phyloP scores from a whole-genome alignment of 805 yeast genomes.

The Kazachstania taianensis region DNA sequence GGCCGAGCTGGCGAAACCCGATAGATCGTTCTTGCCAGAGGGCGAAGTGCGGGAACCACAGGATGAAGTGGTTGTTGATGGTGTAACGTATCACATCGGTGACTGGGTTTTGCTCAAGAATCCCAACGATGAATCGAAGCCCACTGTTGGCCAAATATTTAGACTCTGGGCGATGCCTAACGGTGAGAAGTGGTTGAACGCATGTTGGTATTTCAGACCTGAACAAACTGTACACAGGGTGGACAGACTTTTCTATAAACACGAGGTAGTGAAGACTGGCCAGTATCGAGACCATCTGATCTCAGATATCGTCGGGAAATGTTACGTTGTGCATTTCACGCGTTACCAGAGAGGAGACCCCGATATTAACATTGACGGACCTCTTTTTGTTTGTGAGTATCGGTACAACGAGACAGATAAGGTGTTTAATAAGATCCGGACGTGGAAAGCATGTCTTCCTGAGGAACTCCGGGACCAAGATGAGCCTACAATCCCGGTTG shows the following conservation, averaged over 20 bases:
- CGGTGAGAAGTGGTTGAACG: slow-evolving; percentile 79
- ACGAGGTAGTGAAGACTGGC: slow-evolving; percentile 94
- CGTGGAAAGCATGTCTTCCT: slow-evolving; percentile 98
- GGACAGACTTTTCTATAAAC: slow-evolving; percentile 81
- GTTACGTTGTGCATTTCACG: slow-evolving; percentile 90
- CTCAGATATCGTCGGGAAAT: slow-evolving; percentile 81
- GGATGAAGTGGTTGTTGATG: slow-evolving; percentile 61
- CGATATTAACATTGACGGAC: slow-evolving; percentile 65
- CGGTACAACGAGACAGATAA: slow-evolving; percentile 88
- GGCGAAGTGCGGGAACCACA: slow-evolving; percentile 64
- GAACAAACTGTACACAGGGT: slow-evolving; percentile 94
- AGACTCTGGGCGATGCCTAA: slow-evolving; percentile 76
- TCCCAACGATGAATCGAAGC: slow-evolving; percentile 79
- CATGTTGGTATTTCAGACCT: slow-evolving; percentile 96
- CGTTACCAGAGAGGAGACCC: slow-evolving; percentile 94
- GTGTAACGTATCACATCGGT: slow-evolving; percentile 72
- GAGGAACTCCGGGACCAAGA: slow-evolving; percentile 83
- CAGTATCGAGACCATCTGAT: slow-evolving; percentile 91
- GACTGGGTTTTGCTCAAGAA: slow-evolving; percentile 92
- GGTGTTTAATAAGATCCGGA: slow-evolving; percentile 85
- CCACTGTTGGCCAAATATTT: slow-evolving; percentile 89
- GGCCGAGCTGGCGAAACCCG: slow-evolving; percentile 71
- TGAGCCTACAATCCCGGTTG: slow-evolving; percentile 68
- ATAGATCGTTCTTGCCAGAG: slow-evolving; percentile 53
- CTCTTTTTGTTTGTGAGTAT: slow-evolving; percentile 87